These are phyloP conservation scores for Glycine latifolia DNA, from an alignment of 306 rosid species.

Conservation along the genomic window DNA sequence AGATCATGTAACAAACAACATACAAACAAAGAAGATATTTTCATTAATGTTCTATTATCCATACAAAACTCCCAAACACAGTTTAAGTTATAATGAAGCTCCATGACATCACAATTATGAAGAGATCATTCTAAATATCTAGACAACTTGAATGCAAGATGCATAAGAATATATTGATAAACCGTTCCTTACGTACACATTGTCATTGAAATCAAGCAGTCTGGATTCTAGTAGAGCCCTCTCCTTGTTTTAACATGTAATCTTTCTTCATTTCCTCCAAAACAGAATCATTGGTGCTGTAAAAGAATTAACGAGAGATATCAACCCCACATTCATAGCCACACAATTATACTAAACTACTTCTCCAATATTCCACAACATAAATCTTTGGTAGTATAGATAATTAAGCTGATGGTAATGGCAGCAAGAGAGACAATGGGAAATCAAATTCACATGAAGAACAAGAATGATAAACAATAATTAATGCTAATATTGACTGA, in stretches of 20 bases:
- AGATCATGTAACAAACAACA: constrained; percentile 7
- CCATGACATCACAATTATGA: constrained; percentile 3
- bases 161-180: constrained; percentile 8
- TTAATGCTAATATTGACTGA: too few relatives aligned
- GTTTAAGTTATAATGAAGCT: constrained; percentile 16
- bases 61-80: constrained; percentile 34
- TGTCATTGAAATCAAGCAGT: constrained; percentile 21
- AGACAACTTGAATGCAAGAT: constrained; percentile 16
- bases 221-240: constrained; percentile 55
- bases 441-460: constrained; percentile 12
- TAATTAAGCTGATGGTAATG: constrained; percentile 10
- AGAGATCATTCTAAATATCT: constrained; percentile 23
- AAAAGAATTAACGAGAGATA: constrained; percentile 20
- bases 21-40: constrained; percentile 28
- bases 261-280: constrained; percentile 87
- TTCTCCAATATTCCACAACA: constrained; percentile 8
- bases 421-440: background rate
- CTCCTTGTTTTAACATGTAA: constrained; percentile 63
- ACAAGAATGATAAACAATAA: background rate
- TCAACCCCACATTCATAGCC: constrained; percentile 38
- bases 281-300: constrained; percentile 79
- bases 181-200: constrained; percentile 1
- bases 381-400: background rate
- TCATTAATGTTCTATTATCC: constrained; percentile 20
- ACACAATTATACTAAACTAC: background rate